Conservation (phyloP, 2,329 filamentous ascomycete species). For the Paracamarosporium sp. region DNA sequence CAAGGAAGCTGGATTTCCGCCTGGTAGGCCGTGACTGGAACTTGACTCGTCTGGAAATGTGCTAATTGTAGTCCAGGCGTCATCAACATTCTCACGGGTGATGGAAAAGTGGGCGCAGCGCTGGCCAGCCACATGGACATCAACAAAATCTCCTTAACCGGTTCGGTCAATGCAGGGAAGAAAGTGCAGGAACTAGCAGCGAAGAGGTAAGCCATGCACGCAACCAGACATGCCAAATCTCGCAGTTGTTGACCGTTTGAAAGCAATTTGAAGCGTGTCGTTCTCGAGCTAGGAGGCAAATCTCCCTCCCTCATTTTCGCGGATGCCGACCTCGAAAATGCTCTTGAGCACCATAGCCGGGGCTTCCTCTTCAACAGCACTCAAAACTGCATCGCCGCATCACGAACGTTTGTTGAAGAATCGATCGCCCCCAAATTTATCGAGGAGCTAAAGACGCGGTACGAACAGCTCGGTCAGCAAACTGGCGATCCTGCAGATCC, state of each 20-base stretch:
- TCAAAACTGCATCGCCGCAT: constrained; percentile 65
- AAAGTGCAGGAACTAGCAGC: constrained; percentile 49
- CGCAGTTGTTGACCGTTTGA: not conserved
- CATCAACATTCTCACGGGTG: constrained; percentile 41
- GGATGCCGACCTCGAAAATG: constrained; percentile 57
- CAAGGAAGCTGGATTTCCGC: constrained; percentile 47
- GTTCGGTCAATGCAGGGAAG: constrained; percentile 44
- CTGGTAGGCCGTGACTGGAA: constrained; percentile 28
- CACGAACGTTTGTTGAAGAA: constrained; percentile 52
- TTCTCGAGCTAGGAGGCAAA: constrained; percentile 56
- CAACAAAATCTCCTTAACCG: constrained; percentile 52
- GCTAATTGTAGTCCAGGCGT: constrained; percentile 32
- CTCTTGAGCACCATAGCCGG: constrained; percentile 30
- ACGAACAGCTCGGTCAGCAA: constrained; percentile 24
- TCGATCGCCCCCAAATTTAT: constrained; percentile 36
- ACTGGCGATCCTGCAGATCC: constrained; percentile 24
- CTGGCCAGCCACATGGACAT: constrained; percentile 51
- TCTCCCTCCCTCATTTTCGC: constrained; percentile 54
- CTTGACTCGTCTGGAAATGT: not conserved
- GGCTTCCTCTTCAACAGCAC: constrained; percentile 59
- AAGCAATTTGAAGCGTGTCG: constrained; percentile 54
- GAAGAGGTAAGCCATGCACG: constrained; percentile 21
- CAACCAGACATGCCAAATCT: not conserved
- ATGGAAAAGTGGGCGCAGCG: constrained; percentile 36
- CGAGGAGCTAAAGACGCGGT: constrained; percentile 32